Percentiles rank a stretch among this genome's conserved stretches.
phyloP scores from a whole-genome alignment of 2,329 filamentous ascomycete genomes.

The Pseudogymnoascus sp. region DNA sequence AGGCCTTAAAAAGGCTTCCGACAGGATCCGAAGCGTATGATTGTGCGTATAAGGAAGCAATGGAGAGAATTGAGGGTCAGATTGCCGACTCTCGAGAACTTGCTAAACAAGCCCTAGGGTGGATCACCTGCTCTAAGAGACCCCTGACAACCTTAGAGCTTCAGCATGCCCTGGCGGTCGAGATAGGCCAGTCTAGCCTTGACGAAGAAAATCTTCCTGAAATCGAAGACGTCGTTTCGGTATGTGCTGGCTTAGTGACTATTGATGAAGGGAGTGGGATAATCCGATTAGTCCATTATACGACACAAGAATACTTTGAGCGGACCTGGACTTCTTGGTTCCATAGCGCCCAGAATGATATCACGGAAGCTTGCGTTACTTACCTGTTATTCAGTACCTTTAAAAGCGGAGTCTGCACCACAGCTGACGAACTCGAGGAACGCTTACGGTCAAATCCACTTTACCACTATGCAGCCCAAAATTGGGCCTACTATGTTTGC shows the following conservation, averaged over 20 bases:
- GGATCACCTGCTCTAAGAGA: constrained; percentile 34
- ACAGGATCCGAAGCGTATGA: constrained; percentile 29
- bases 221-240: constrained; percentile 16
- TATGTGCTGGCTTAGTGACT: constrained; percentile 37
- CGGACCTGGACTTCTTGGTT: constrained; percentile 26
- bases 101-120: constrained; percentile 34
- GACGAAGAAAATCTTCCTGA: constrained; percentile 32
- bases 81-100: constrained; percentile 25
- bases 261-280: constrained; percentile 33
- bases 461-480: constrained; percentile 22
- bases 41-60: constrained; percentile 34
- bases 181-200: constrained; percentile 23
- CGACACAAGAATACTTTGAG: constrained; percentile 39
- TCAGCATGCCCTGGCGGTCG: constrained; percentile 35
- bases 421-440: constrained; percentile 12
- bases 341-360: constrained; percentile 22
- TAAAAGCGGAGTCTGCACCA: constrained; percentile 13
- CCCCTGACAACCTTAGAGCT: constrained; percentile 32
- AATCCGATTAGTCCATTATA: constrained; percentile 39
- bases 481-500: constrained; percentile 22
- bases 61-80: constrained; percentile 38
- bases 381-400: constrained; percentile 33
- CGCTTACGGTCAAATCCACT: constrained; percentile 16
- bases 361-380: constrained; percentile 29
- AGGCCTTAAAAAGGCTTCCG: constrained; percentile 27